Evolutionary conservation across 2,329 filamentous ascomycete genomes (phyloP).

Genomic region (Ophiostoma angusticollis): DNA sequence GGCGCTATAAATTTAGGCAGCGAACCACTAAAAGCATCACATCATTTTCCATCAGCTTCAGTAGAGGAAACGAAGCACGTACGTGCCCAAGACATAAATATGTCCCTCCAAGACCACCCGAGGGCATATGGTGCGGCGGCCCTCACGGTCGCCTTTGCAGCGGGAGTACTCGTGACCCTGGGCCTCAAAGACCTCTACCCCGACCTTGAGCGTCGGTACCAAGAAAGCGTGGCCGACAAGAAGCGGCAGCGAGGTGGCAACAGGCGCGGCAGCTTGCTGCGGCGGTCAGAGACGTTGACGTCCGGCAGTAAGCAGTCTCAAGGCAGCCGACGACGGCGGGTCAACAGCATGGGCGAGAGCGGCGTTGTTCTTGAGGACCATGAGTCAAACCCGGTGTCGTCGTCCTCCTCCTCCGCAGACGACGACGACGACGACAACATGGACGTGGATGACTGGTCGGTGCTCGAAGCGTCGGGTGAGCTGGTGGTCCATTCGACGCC

Average conservation of each 20-base stretch:
- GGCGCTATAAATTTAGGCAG: too few species aligned
- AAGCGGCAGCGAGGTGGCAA: not conserved
- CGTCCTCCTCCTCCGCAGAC: too few species aligned
- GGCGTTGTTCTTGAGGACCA: conserved; percentile 45
- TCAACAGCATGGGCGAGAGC: conserved; percentile 23
- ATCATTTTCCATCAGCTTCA: not conserved
- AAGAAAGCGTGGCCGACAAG: conserved; percentile 19
- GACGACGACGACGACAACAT: conserved; percentile 15
- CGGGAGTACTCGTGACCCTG: conserved; percentile 62
- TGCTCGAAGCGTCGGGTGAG: conserved; percentile 9
- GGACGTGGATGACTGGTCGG: conserved; percentile 8
- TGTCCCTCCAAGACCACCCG: conserved; percentile 50
- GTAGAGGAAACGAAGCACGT: conserved; percentile 3
- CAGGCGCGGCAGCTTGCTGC: not conserved
- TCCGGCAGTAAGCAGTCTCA: conserved; percentile 1
- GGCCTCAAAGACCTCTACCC: conserved; percentile 72
- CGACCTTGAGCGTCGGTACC: conserved; percentile 53
- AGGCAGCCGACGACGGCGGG: not conserved
- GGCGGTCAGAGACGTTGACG: conserved; percentile 11
- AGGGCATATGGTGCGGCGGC: conserved; percentile 53
- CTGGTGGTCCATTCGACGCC: not conserved
- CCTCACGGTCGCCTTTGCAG: conserved; percentile 58
- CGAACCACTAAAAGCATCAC: too few species aligned
- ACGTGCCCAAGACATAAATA: conserved; percentile 18
- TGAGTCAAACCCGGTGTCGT: conserved; percentile 22